Conservation (phyloP, 23 red algal species). For the Gracilaria gracilis region DNA sequence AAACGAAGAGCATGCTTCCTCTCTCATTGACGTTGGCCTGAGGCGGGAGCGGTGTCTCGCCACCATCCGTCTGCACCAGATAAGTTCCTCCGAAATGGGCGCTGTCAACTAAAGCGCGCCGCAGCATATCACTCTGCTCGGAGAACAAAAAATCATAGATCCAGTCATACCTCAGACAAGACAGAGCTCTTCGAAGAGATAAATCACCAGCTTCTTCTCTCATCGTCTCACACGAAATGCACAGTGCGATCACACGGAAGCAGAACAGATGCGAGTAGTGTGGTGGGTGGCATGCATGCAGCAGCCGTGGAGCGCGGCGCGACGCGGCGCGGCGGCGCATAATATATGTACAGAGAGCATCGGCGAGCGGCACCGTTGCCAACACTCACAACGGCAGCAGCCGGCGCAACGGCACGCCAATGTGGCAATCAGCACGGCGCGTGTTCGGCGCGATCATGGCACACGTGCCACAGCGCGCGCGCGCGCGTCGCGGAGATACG, state of each 20-base stretch:
- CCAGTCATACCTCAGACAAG: constrained; percentile 35
- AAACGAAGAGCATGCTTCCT: constrained; percentile 7
- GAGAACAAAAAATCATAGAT: constrained; percentile 40
- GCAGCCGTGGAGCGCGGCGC: too few relatives aligned
- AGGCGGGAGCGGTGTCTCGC: constrained; percentile 12
- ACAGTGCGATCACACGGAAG: too few relatives aligned
- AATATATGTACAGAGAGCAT: not conserved
- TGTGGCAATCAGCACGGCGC: not conserved
- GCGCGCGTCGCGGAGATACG: not conserved
- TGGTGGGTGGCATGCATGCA: too few relatives aligned
- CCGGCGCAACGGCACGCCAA: not conserved
- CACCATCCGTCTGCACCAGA: not conserved
- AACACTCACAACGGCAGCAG: not conserved
- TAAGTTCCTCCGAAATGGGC: not conserved
- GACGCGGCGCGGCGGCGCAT: too few relatives aligned
- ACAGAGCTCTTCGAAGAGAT: not conserved
- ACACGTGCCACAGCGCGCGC: not conserved
- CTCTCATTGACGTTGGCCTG: constrained; percentile 24
- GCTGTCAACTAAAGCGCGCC: not conserved
- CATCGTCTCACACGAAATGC: not conserved
- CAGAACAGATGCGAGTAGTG: too few relatives aligned
- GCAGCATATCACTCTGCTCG: not conserved
- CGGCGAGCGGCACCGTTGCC: not conserved
- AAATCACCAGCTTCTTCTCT: not conserved
- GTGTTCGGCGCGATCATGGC: not conserved